Evolutionary conservation across 805 yeast genomes (phyloP).

Genomic region (Kluyveromyces lactis): DNA sequence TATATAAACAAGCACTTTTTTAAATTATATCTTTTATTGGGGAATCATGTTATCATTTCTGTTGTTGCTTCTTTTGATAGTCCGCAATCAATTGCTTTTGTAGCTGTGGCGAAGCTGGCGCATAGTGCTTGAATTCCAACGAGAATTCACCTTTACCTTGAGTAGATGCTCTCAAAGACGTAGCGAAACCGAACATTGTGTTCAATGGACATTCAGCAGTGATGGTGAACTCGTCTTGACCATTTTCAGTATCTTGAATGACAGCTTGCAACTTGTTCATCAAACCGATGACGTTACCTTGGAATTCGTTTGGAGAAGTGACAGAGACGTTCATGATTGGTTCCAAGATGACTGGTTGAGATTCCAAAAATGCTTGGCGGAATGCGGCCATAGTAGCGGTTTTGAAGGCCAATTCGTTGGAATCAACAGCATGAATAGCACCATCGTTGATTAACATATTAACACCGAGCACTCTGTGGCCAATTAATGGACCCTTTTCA

Average conservation of each 20-base stretch:
- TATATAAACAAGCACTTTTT: neutral
- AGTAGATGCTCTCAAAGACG: slow-evolving; percentile 89
- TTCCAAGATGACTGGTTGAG: slow-evolving; percentile 84
- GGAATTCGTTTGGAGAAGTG: slow-evolving; percentile 94
- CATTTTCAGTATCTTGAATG: slow-evolving; percentile 89
- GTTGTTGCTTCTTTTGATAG: slow-evolving; percentile 48
- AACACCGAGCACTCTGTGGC: slow-evolving; percentile 88
- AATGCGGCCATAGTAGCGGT: slow-evolving; percentile 90
- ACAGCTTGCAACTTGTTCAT: slow-evolving; percentile 88
- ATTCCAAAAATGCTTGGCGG: slow-evolving; percentile 77
- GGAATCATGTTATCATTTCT: neutral
- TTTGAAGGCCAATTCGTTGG: slow-evolving; percentile 91
- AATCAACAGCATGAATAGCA: slow-evolving; percentile 94
- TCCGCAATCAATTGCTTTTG: slow-evolving; percentile 88
- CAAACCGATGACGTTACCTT: slow-evolving; percentile 84
- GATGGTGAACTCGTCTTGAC: slow-evolving; percentile 88
- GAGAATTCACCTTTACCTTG: slow-evolving; percentile 99
- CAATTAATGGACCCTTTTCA: slow-evolving; percentile 94
- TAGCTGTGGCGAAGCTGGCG: slow-evolving; percentile 83
- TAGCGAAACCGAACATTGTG: slow-evolving; percentile 93
- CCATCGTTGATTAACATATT: slow-evolving; percentile 95
- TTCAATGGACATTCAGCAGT: slow-evolving; percentile 95
- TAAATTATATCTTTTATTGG: neutral
- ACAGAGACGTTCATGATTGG: slow-evolving; percentile 94
- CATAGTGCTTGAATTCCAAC: slow-evolving; percentile 86